phyloP scores from a whole-genome alignment of 2,329 filamentous ascomycete genomes.

The Aphanoascus verrucosus region DNA sequence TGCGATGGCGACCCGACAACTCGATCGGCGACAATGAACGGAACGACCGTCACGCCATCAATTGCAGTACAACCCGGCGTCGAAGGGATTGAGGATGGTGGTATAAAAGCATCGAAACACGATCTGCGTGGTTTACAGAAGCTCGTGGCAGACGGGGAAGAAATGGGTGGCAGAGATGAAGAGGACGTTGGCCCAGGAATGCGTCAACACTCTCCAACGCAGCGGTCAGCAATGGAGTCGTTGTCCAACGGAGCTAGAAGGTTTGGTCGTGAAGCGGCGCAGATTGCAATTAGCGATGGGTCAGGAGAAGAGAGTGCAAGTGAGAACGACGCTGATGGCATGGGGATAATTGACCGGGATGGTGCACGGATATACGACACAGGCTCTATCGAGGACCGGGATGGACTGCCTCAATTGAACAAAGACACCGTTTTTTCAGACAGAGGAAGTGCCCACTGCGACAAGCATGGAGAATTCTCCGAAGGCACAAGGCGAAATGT shows the following conservation, averaged over 20 bases:
- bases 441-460: neutral
- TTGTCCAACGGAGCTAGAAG: neutral
- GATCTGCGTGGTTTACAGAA: too few species aligned
- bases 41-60: too few species aligned
- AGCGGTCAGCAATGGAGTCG: neutral
- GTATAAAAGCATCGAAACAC: too few species aligned
- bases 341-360: neutral
- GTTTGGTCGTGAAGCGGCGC: neutral
- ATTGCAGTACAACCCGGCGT: too few species aligned
- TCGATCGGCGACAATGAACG: too few species aligned
- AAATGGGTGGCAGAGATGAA: neutral
- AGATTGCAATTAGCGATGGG: neutral
- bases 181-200: neutral
- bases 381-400: neutral
- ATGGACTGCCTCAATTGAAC: neutral
- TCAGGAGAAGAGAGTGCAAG: neutral
- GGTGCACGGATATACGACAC: neutral
- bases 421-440: neutral
- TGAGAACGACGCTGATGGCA: neutral
- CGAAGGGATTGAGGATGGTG: too few species aligned
- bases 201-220: neutral
- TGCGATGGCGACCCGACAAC: too few species aligned
- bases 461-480: neutral
- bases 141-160: too few species aligned
- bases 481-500: neutral